These are phyloP conservation scores for Talaromyces wortmannii DNA, from an alignment of 495 filamentous ascomycete species.

Conservation along the genomic window DNA sequence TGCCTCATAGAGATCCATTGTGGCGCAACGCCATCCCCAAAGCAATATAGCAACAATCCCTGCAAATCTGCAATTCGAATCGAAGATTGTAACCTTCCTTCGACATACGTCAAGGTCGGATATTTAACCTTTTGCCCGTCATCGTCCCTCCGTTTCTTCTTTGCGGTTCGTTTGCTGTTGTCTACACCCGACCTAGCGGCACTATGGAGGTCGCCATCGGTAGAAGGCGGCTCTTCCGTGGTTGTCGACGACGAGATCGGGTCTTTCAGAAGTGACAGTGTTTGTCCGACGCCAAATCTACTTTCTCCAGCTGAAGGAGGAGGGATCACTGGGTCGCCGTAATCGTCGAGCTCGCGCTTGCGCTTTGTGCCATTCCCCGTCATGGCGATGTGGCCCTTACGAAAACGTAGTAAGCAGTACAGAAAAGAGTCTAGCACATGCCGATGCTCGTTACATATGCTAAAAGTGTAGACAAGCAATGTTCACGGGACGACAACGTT, in stretches of 20 bases:
- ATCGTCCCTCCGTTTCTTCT: constrained; percentile 19
- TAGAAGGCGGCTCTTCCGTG: constrained; percentile 5
- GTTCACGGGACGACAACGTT: no score
- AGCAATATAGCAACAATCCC: constrained; percentile 75
- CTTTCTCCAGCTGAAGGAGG: constrained; percentile 1
- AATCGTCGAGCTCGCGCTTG: constrained; percentile 22
- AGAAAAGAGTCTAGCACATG: not conserved
- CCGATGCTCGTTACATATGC: no score
- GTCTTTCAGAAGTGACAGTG: constrained; percentile 20
- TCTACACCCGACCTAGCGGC: not conserved
- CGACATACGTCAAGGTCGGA: constrained; percentile 63
- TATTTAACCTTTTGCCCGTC: constrained; percentile 63
- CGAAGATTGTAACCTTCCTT: constrained; percentile 61
- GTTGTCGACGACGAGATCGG: constrained; percentile 11
- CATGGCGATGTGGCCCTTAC: not conserved
- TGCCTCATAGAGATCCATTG: constrained; percentile 82
- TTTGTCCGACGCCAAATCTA: constrained; percentile 25
- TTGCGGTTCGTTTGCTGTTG: constrained; percentile 11
- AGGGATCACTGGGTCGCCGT: constrained; percentile 12
- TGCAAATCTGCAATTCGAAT: constrained; percentile 78
- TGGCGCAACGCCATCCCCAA: constrained; percentile 76
- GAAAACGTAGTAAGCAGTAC: not conserved
- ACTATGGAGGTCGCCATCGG: not conserved
- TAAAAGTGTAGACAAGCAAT: no score
- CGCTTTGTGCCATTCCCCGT: constrained; percentile 15